Percentiles rank a stretch among this genome's conserved stretches.
Evolutionary conservation across 176 grass and related monocot species (phyloP).

Genomic region (Microstegium vimineum): DNA sequence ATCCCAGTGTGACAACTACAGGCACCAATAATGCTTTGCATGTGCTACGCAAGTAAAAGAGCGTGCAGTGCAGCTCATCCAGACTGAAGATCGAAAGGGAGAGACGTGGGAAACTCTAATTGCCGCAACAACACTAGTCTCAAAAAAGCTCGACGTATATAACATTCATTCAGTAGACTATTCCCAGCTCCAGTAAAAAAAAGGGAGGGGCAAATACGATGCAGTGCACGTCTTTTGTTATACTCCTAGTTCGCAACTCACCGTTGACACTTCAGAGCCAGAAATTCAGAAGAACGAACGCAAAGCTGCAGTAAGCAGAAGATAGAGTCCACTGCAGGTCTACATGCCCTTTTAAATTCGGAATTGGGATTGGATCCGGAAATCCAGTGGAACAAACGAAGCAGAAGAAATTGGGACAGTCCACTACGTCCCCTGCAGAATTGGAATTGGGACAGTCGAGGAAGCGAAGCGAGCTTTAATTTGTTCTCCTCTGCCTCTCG

Average conservation of each 20-base stretch:
- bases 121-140: too few relatives aligned
- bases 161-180: not conserved
- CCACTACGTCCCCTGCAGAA: not conserved
- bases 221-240: not conserved
- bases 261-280: not conserved
- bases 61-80: not conserved
- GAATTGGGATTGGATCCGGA: not conserved
- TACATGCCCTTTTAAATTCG: not conserved
- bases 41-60: not conserved
- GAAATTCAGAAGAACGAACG: not conserved
- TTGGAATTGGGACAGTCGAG: not conserved
- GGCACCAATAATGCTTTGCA: not conserved
- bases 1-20: not conserved
- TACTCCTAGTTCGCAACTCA: not conserved
- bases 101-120: not conserved
- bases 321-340: not conserved
- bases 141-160: not conserved
- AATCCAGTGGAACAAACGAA: not conserved
- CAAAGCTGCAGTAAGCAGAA: not conserved
- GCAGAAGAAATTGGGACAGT: not conserved
- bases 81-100: not conserved
- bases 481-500: not conserved
- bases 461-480: conserved; percentile 28
- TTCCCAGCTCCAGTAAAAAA: not conserved
- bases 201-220: not conserved